Conservation (phyloP, 2,329 filamentous ascomycete genomes). For the Alternaria angustiovoidea region DNA sequence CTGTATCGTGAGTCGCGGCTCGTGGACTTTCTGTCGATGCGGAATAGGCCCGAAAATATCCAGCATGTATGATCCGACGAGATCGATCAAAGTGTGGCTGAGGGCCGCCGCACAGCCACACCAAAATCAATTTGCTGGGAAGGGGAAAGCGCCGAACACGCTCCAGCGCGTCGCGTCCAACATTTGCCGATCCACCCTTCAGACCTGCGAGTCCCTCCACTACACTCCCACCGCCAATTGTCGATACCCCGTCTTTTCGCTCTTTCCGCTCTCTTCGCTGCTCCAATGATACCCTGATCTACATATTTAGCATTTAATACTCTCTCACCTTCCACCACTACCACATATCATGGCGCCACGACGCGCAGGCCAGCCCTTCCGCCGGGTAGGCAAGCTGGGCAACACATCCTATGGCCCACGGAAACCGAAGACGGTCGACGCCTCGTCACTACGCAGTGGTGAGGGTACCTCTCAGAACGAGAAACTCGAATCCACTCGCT, state of each 20-base stretch:
- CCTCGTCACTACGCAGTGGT: conserved; percentile 73
- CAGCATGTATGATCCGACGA: conserved; percentile 30
- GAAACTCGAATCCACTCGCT: conserved; percentile 82
- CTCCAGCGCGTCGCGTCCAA: conserved; percentile 32
- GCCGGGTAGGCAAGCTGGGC: conserved; percentile 54
- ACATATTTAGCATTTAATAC: conserved; percentile 34
- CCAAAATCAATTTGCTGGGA: conserved; percentile 37
- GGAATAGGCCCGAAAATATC: conserved; percentile 37
- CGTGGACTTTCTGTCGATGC: conserved; percentile 22
- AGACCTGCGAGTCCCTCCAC: conserved; percentile 17
- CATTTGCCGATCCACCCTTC: conserved; percentile 23
- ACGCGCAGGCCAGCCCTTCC: conserved; percentile 51
- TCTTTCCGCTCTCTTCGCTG: conserved; percentile 29
- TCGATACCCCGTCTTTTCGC: conserved; percentile 27
- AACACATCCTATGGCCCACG: conserved; percentile 59
- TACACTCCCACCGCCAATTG: conserved; percentile 18
- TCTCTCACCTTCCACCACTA: conserved; percentile 24
- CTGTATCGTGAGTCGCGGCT: conserved; percentile 7
- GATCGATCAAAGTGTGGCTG: conserved; percentile 1
- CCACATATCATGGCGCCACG: conserved; percentile 55
- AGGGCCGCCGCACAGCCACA: conserved; percentile 16
- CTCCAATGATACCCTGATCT: conserved; percentile 44
- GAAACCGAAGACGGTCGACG: conserved; percentile 79
- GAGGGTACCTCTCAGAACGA: conserved; percentile 94
- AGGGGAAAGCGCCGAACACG: conserved; percentile 29